Conservation (phyloP, 768 basidiomycete genomes). For the Gymnopilus junonius region DNA sequence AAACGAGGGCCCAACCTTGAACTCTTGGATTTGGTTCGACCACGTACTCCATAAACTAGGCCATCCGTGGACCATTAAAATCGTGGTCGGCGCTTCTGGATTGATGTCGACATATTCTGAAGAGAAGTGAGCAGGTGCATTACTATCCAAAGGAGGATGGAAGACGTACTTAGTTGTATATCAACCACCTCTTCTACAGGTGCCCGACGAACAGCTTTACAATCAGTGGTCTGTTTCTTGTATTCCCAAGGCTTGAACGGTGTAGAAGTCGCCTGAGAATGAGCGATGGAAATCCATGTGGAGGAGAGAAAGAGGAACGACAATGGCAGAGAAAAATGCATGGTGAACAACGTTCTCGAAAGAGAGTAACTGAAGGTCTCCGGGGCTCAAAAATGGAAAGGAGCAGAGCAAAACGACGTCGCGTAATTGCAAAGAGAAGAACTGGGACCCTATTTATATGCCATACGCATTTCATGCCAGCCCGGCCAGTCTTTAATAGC, state of each 20-base stretch:
- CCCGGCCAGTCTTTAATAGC: background rate
- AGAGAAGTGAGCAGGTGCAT: background rate
- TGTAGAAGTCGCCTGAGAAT: conserved; percentile 4
- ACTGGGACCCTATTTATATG: background rate
- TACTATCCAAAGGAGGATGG: background rate
- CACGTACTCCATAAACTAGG: conserved; percentile 78
- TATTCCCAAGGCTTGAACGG: conserved; percentile 42
- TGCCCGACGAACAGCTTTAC: conserved; percentile 45
- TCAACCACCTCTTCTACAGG: conserved; percentile 35
- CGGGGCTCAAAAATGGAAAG: background rate
- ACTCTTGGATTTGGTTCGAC: conserved; percentile 71
- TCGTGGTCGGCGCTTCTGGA: conserved; percentile 48
- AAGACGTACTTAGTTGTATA: conserved; percentile 49
- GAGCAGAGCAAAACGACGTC: background rate
- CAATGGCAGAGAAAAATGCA: conserved; percentile 5
- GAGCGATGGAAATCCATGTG: background rate
- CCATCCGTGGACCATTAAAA: conserved; percentile 82
- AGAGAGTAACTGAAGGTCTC: background rate
- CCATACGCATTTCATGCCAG: background rate
- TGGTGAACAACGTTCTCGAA: background rate
- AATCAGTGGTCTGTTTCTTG: conserved; percentile 35
- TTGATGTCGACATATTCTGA: conserved; percentile 68
- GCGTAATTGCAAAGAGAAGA: background rate
- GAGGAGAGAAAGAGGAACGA: conserved; percentile 5
- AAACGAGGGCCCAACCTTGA: conserved; percentile 45